Conservation (phyloP, 495 filamentous ascomycete species). For the Copromyces sp. region DNA sequence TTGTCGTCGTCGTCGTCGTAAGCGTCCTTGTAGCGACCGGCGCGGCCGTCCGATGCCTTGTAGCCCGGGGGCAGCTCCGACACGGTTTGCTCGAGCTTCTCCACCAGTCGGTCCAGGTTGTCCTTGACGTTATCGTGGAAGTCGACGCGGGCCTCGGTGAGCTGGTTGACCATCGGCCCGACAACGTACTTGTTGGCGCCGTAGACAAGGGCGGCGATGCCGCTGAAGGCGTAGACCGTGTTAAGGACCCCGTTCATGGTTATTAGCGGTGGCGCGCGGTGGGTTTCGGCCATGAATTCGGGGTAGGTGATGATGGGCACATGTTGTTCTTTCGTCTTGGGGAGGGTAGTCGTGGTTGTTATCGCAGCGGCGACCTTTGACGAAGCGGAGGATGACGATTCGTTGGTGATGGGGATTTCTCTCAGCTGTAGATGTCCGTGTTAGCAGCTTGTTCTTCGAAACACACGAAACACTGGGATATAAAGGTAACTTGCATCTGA, state of each 20-base stretch:
- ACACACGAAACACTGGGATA: not conserved
- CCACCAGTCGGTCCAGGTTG: slow-evolving; percentile 60
- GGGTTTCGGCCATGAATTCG: slow-evolving; percentile 74
- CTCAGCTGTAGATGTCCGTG: not conserved
- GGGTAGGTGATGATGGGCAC: slow-evolving; percentile 96
- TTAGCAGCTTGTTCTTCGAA: not conserved
- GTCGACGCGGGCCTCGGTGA: slow-evolving; percentile 70
- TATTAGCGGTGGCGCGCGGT: slow-evolving; percentile 54
- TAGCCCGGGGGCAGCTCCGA: slow-evolving; percentile 40
- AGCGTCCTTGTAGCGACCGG: not conserved
- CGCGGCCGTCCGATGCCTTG: slow-evolving; percentile 13
- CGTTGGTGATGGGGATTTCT: slow-evolving; percentile 1
- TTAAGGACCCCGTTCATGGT: slow-evolving; percentile 64
- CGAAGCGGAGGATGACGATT: not conserved
- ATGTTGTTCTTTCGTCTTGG: slow-evolving; percentile 34
- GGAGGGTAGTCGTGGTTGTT: slow-evolving; percentile 7
- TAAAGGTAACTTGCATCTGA: slow-evolving; percentile 19
- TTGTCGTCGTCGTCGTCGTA: slow-evolving; percentile 20
- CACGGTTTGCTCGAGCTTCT: slow-evolving; percentile 59
- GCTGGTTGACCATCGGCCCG: slow-evolving; percentile 67
- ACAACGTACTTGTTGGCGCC: slow-evolving; percentile 72
- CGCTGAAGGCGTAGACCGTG: slow-evolving; percentile 66
- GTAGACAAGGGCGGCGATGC: slow-evolving; percentile 63
- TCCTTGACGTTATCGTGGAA: slow-evolving; percentile 56
- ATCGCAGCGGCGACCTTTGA: not conserved